A percentile compares a stretch with the other conserved stretches of the same genome.
Conservation (phyloP, 352 stramenopile species). For the Globisporangium sylvaticum region DNA sequence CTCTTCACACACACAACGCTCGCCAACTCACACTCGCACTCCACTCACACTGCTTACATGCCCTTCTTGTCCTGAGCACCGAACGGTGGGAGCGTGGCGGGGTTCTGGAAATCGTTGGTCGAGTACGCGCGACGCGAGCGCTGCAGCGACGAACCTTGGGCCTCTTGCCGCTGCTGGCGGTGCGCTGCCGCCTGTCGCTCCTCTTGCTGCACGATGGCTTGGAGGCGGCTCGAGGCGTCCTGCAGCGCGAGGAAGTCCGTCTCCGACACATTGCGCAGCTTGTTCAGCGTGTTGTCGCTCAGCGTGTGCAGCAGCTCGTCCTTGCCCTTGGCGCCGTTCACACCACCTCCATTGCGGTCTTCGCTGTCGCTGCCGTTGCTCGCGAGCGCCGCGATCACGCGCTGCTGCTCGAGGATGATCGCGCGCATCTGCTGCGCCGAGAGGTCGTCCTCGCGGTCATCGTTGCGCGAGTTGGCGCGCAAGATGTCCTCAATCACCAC, state of each 20-base stretch:
- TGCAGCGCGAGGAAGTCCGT: slow-evolving; percentile 60
- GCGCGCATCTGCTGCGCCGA: slow-evolving; percentile 71
- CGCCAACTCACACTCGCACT: neutral
- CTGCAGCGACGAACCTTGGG: slow-evolving; percentile 38
- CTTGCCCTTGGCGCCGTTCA: slow-evolving; percentile 22
- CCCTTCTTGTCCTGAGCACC: slow-evolving; percentile 1
- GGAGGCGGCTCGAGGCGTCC: slow-evolving; percentile 52
- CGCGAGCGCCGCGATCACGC: slow-evolving; percentile 65
- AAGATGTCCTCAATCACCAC: slow-evolving; percentile 98
- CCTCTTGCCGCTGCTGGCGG: slow-evolving; percentile 27
- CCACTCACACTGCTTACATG: slow-evolving; percentile 7
- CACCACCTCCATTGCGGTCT: slow-evolving; percentile 14
- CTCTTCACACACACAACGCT: neutral
- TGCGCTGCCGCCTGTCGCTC: slow-evolving; percentile 22
- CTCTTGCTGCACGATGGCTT: slow-evolving; percentile 61
- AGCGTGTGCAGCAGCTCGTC: slow-evolving; percentile 60
- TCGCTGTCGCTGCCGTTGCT: slow-evolving; percentile 55
- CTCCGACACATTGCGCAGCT: slow-evolving; percentile 65
- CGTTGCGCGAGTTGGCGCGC: slow-evolving; percentile 56
- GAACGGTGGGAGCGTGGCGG: slow-evolving; percentile 9
- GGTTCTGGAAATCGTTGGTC: slow-evolving; percentile 50
- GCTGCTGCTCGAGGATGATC: slow-evolving; percentile 78
- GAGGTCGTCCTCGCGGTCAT: slow-evolving; percentile 69
- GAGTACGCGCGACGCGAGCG: slow-evolving; percentile 58
- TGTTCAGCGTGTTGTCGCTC: slow-evolving; percentile 65